Base-by-base conservation (phyloP, 2,329 filamentous ascomycete genomes). In the Furcasterigmium sp. region DNA sequence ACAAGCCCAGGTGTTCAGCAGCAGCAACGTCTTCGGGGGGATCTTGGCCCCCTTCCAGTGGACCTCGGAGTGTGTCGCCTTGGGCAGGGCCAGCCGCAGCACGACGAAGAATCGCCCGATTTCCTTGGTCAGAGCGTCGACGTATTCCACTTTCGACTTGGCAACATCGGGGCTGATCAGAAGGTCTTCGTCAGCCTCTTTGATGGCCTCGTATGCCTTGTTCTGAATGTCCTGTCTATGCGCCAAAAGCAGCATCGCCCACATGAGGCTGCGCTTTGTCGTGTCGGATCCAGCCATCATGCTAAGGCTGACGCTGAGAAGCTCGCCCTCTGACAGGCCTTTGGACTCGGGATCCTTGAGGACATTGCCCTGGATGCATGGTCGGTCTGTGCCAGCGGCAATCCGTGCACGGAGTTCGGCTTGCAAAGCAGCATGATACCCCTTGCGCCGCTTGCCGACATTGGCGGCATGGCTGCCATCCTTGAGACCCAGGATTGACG, bases 401-500 rank as follows among this genome's bases (percentile, higher is more conserved):
- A 72, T 67, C 23, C 62, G 58, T 14, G 57, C 47, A 34, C 67
- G 67, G 4, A 73, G 56, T 6, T 80, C 77, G 50, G 80, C 74
- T 49, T 85, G 84, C 42, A 91, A 62, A 51, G 85, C 83, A 0
- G 82, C 80, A 32, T 68, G 79, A 70, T 68, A 88, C 41, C 73
- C 76, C 50, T 89, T 85, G 41, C 87, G 72, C 17, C 87, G 73
- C n/a, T 68, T 66, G 29, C 85, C 76, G 62, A 82, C 87, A 47
- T 82, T 77, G 8, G 75, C 65, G 0, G 86, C 84, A 39, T 80
- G 74, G 3, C 70, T 69, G 53, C 80, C 88, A 49, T 74, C 74
- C 25, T 71, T 78, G n/a, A n/a, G n/a, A 3, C 81, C 75, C 51
- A 79, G 74, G 3, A 89, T 60, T n/a, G n/a, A n/a, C n/a, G n/a